Percentiles rank a stretch among this genome's conserved stretches.
Evolutionary conservation across 768 basidiomycete species (phyloP).

Genomic region (Jaapia argillacea): DNA sequence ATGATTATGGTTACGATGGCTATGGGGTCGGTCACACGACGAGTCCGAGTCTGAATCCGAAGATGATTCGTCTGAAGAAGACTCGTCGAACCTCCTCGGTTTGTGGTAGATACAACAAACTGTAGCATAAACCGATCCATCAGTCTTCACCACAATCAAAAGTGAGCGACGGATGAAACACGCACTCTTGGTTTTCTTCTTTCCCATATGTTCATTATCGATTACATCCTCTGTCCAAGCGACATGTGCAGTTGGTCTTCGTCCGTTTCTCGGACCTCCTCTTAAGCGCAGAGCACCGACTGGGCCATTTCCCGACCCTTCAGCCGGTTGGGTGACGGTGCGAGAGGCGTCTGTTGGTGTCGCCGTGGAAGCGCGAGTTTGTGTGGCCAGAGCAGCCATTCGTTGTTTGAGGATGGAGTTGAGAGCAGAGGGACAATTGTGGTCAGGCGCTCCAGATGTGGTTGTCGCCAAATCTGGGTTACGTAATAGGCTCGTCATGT

Average conservation of each 20-base stretch:
- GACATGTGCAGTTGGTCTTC: constrained; percentile 42
- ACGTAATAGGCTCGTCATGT: too few species aligned
- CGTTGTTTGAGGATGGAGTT: too few species aligned
- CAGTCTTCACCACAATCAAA: constrained; percentile 1
- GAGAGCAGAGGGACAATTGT: too few species aligned
- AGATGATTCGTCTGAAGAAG: constrained; percentile 50
- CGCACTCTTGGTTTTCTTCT: constrained; percentile 91
- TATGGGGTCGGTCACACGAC: constrained; percentile 6
- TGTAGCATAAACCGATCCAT: constrained; percentile 19
- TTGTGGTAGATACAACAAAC: constrained; percentile 96
- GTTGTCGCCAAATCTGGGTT: too few species aligned
- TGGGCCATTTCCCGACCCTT: constrained; percentile 18
- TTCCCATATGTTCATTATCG: constrained; percentile 84
- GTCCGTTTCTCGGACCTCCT: constrained; percentile 30
- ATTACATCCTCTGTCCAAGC: constrained; percentile 80
- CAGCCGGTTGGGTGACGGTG: constrained; percentile 22
- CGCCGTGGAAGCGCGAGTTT: too few species aligned
- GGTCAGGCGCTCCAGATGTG: too few species aligned
- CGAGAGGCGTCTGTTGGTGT: constrained; percentile 23
- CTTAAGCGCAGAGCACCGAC: constrained; percentile 53
- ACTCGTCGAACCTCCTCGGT: constrained; percentile 72
- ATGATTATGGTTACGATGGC: constrained; percentile 7
- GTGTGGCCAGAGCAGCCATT: too few species aligned
- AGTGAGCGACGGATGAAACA: constrained; percentile 8
- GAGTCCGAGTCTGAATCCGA: constrained; percentile 39